Base-by-base conservation (phyloP, 495 filamentous ascomycete genomes). In the Aspergillus sclerotioniger region DNA sequence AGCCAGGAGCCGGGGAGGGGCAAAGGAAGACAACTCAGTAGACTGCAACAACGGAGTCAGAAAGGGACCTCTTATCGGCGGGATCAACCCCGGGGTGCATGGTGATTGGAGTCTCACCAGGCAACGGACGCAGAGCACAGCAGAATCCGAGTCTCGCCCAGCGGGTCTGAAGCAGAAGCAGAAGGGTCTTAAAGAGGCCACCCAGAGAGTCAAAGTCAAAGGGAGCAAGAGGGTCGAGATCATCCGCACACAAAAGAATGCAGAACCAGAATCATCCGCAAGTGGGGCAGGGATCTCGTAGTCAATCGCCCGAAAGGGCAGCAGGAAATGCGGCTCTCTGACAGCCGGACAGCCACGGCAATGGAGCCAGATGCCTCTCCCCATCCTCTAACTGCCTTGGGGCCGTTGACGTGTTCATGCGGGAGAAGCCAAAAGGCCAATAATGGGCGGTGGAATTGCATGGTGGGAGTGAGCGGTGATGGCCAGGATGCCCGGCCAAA, bases 351-450 rank as follows among this genome's bases (percentile, higher is more conserved):
- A 28, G 60, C 54, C 46, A 41, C 28, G 35, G 51, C 47, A 39
- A 52, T 16, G 39, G 37, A 49, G 25, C 39, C 51, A 58, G 52
- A 48, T 35, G 45, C 39, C 33, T 32, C 44, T 41, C 20, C 21
- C 41, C 39, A 52, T 17, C 43, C 31, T 39, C 53, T 41, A 56
- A 37, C 54, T 57, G 54, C 28, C 56, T 54, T 51, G 53, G 58
- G 33, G 50, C 41, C 33, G 56, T 67, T 67, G 65, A 67, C 65
- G 65, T 67, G 65, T 62, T 55, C 60, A 53, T 63, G 62, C 58
- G 28, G 56, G 51, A 43, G 41, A 31, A 43, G 37, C 9, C 16
- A 48, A 19, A 19, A 62, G 29, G 56, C 60, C 60, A 62, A 62
- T 67, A 39, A 64, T 60, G 56, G 56, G 55, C 51, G 49, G 60